Base-by-base conservation (phyloP, 805 yeast species). In the Wickerhamiella azyma region DNA sequence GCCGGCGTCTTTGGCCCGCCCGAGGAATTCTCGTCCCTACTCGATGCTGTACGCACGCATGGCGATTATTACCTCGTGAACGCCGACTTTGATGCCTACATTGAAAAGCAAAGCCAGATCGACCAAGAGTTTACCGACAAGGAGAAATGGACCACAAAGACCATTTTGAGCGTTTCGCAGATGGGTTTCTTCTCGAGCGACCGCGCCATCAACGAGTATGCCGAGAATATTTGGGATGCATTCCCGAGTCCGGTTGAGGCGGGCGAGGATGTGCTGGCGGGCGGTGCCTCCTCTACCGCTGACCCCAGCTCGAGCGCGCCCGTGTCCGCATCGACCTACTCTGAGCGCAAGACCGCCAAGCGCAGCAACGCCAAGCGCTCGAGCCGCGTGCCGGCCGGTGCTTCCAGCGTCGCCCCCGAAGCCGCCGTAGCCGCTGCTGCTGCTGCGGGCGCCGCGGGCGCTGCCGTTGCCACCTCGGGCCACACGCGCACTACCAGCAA, bases 161-260 rank as follows among this genome's bases (percentile, higher is more conserved):
- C 81, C 38, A 81, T 86, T 50, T 63, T 71, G 50, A 75, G 82
- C 55, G 96, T 86, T 47, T 94, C 96, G 46, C 84, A 84, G 62
- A 82, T 84, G 80, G 96, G 96, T 7, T 88, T 85, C 74, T 86
- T 86, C 68, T 75, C 84, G 51, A 77, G 88, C 51, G 96, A 86
- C 63, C 73, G 96, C 64, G 85, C 94, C 62, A 82, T 86, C 59
- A 81, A 79, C 57, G 96, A 86, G 62, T 86, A 86, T 55, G 94
- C 96, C 29, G 95, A 84, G 53, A 75, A 79, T 51, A 85, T 86
- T 57, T 86, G 96, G 96, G 81, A 86, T 59, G 75, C 85, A 51
- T 95, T 86, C 66, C 94, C 95, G 14, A 41, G 60, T 37, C 33
- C 48, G 17, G 48, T 46, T 9, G 48, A 46, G n/a, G n/a, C n/a